Percentiles rank a stretch among this genome's conserved stretches.
Conservation (phyloP, 2,329 filamentous ascomycete genomes). For the Bertia moriformis region DNA sequence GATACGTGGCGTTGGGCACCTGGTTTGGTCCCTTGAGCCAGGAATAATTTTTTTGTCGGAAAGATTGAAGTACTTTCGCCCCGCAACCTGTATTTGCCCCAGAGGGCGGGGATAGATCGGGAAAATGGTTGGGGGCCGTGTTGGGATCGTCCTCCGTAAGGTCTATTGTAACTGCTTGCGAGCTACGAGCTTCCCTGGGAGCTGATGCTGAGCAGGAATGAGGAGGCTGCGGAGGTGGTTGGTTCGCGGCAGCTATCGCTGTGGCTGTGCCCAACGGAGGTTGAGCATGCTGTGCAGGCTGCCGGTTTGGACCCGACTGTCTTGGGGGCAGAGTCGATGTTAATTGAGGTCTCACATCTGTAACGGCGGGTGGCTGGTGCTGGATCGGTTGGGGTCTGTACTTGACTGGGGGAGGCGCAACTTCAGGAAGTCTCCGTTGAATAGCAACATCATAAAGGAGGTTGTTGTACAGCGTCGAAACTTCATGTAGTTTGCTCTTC, state of each 20-base stretch:
- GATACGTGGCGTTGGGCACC: neutral
- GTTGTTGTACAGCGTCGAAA: slow-evolving; percentile 11
- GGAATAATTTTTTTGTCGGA: neutral
- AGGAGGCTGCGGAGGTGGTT: no score
- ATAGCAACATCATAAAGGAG: slow-evolving; percentile 10
- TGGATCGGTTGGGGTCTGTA: no score
- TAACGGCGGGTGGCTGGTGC: neutral
- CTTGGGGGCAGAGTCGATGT: neutral
- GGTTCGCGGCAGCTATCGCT: no score
- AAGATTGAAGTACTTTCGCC: neutral
- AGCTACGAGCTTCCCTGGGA: no score
- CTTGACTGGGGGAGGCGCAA: slow-evolving; percentile 7
- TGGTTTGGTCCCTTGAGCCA: neutral
- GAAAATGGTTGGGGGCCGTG: neutral
- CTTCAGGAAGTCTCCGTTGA: slow-evolving; percentile 6
- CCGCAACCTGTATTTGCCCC: no score
- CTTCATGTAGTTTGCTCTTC: slow-evolving; percentile 7
- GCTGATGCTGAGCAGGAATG: no score
- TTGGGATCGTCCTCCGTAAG: neutral
- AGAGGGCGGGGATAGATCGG: neutral
- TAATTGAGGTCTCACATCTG: neutral
- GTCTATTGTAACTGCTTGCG: neutral
- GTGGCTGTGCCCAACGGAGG: neutral
- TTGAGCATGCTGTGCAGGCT: no score
- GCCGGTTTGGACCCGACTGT: neutral